Evolutionary conservation across 805 yeast species (phyloP), one percentile per base, ranked within the genome.

Genomic region (Blastobotrys parvus): DNA sequence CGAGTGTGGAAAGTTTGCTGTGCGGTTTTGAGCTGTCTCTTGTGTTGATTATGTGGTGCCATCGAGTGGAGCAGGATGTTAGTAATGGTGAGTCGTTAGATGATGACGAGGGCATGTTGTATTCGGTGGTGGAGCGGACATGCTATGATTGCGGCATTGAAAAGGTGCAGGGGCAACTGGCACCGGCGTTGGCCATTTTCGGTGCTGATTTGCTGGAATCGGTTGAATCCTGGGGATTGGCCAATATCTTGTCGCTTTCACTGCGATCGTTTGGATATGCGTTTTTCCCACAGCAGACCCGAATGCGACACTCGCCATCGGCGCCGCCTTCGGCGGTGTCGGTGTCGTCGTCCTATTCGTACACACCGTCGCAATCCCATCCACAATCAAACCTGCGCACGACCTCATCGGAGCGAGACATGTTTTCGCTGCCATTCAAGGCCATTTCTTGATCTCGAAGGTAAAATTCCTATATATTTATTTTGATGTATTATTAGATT

Each of bases 21-120:
- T 35, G 49, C 10, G 49, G 52, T 3, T 52, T 56, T 29, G 61
- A 58, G 40, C 40, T 55, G 30, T 45, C 56, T 2, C 41, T 58
- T 18, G 49, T 51, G 6, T 43, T 58, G 15, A 46, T 56, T 18
- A 49, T 57, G 47, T 58, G 62, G 62, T 48, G 53, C 38, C 54
- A 56, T 21, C 46, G 55, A 10, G 48, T 57, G 8, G 59, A 57
- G 37, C 51, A 53, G 21, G 55, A 47, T n/a, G 20, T 48, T 33
- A 42, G 22, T 10, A 13, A 39, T 16, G 33, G 42, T 45, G 16
- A 41, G 18, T 36, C 49, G 2, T 32, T 36, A n/a, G 39, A 36
- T 20, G 39, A 45, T 4, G 52, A 53, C 5, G 53, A 48, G 29
- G 34, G 38, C 10, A 18, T 39, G 37, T 46, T 52, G 2, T 53